Evolutionary conservation across 768 basidiomycete genomes (phyloP), one percentile per base, ranked within the genome.

Genomic region (Megacollybia marginata): DNA sequence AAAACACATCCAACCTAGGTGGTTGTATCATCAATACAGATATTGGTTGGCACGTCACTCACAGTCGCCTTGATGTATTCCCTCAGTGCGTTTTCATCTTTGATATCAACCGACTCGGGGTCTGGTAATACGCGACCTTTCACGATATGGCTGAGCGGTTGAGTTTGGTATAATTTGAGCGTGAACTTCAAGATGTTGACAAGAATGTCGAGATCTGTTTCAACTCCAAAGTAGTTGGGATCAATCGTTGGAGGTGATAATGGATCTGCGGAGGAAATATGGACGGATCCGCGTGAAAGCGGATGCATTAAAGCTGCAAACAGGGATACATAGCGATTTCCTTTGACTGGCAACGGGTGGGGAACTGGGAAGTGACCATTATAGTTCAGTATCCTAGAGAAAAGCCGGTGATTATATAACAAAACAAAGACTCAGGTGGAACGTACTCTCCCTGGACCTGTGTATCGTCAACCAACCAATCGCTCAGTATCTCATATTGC

Each of bases 241-340:
- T 80, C 69, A 55, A 80, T 76, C 5, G 56, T 50, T 1, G 78
- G 78, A 16, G 65, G 46, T 13, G 61, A 58, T 51, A 72, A 70
- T 5, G 73, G 64, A 55, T 69, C 62, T 13, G 67, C 61, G 7
- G 73, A 71, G 38, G 60, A 67, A 53, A 76, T 67, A 43, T 71
- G 66, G 44, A 78, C 65, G 2, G 61, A 61, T 8, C 76, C 76
- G 20, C 71, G 63, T 15, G 72, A 69, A 49, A 70, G 57, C 8
- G 68, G 65, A 52, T 69, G 69, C 49, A 67, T 59, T 7, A 67
- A 53, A 15, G 51, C 53, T 15, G 49, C 44, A 10, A 57, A 42
- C 4, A 64, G 36, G 1, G 59, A 52, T 38, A 42, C 48, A 34
- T 66, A 66, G 20, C 50, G 55, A 42, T 62, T 64, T 6, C 58